Conservation (phyloP, 2,329 filamentous ascomycete genomes). For the Balansia obtecta region DNA sequence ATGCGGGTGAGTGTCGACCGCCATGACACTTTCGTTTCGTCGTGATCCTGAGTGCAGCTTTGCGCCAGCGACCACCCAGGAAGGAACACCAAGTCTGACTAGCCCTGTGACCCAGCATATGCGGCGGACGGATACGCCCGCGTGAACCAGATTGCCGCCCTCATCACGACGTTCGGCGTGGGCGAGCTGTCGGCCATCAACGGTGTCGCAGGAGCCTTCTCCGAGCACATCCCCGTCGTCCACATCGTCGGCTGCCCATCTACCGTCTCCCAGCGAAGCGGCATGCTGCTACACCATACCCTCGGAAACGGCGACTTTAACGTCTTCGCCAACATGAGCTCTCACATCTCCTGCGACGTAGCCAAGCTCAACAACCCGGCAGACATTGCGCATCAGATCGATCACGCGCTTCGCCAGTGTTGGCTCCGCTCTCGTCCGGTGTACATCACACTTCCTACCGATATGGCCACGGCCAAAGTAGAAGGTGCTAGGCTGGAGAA, state of each 20-base stretch:
- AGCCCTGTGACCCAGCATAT: slow-evolving; percentile 38
- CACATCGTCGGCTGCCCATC: slow-evolving; percentile 50
- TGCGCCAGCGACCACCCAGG: background rate
- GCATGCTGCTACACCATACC: slow-evolving; percentile 51
- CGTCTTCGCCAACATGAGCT: slow-evolving; percentile 70
- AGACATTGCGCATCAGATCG: slow-evolving; percentile 64
- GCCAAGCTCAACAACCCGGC: slow-evolving; percentile 57
- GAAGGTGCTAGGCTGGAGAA: slow-evolving; percentile 60
- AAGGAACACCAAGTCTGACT: slow-evolving; percentile 7
- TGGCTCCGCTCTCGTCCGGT: slow-evolving; percentile 64
- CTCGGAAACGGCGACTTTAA: slow-evolving; percentile 70
- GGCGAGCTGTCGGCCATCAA: slow-evolving; percentile 64
- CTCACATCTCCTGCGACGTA: slow-evolving; percentile 56
- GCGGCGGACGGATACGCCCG: slow-evolving; percentile 72
- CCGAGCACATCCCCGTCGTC: slow-evolving; percentile 59
- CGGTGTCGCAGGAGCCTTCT: slow-evolving; percentile 60
- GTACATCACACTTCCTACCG: slow-evolving; percentile 72
- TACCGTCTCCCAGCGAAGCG: slow-evolving; percentile 33
- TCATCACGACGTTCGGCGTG: slow-evolving; percentile 67
- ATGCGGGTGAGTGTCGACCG: slow-evolving; percentile 41
- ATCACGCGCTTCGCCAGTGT: slow-evolving; percentile 64
- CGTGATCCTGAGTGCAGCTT: no score
- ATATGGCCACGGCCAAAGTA: slow-evolving; percentile 66
- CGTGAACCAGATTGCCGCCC: slow-evolving; percentile 55
- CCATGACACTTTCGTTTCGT: background rate